Evolutionary conservation across 2,329 filamentous ascomycete genomes (phyloP).

Genomic region (Hymenoscyphus fructigenus): DNA sequence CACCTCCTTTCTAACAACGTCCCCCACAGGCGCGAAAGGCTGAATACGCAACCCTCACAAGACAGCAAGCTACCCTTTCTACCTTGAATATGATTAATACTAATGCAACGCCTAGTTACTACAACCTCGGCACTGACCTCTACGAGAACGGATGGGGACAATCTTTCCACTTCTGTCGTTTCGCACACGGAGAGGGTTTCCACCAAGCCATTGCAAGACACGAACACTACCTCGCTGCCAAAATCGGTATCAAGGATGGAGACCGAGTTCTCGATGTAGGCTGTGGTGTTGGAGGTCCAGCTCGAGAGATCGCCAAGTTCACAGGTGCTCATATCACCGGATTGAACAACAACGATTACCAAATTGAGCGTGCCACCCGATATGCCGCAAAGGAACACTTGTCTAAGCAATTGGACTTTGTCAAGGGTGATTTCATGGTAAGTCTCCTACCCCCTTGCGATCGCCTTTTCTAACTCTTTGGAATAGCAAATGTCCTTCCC

Average conservation of each 20-base stretch:
- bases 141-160: conserved; percentile 98
- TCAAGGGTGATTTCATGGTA: conserved; percentile 96
- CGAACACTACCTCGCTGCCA: conserved; percentile 94
- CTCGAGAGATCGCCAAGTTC: conserved; percentile 96
- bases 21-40: conserved; percentile 66
- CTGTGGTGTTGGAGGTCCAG: conserved; percentile 94
- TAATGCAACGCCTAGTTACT: conserved; percentile 79
- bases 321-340: conserved; percentile 86
- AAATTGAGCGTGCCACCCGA: conserved; percentile 87
- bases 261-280: conserved; percentile 95
- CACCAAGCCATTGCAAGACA: conserved; percentile 91
- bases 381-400: conserved; percentile 85
- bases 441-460: conserved; percentile 18
- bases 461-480: conserved; percentile 11
- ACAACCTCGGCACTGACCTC: conserved; percentile 90
- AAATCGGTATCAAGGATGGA: conserved; percentile 81
- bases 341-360: conserved; percentile 99
- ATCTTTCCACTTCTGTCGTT: conserved; percentile 97
- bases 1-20: conserved; percentile 7
- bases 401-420: conserved; percentile 76
- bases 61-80: conserved; percentile 65
- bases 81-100: background rate
- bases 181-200: conserved; percentile 84
- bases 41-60: conserved; percentile 90
- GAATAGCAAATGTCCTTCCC: conserved; percentile 87